Percentiles rank a stretch among this genome's conserved stretches.
Conservation (phyloP, 2,329 filamentous ascomycete species). For the Colletotrichum spinosum region DNA sequence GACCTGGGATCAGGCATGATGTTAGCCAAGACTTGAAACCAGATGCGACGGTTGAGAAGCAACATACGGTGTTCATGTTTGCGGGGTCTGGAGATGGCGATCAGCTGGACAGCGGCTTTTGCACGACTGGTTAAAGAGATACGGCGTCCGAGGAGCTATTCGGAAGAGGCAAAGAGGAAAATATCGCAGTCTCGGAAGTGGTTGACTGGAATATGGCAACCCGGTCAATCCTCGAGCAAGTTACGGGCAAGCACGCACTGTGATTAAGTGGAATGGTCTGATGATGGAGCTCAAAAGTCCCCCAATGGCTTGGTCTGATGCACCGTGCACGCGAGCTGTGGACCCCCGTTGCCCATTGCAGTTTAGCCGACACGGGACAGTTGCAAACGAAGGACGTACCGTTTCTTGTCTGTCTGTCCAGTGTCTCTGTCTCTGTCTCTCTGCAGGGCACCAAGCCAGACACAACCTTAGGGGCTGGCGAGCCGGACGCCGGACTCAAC, state of each 20-base stretch:
- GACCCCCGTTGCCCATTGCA: slow-evolving; percentile 13
- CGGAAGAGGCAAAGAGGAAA: slow-evolving; percentile 17
- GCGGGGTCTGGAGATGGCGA: slow-evolving; percentile 24
- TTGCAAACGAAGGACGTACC: slow-evolving; percentile 16
- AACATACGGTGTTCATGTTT: slow-evolving; percentile 68
- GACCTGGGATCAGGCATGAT: slow-evolving; percentile 54
- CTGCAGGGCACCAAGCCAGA: neutral
- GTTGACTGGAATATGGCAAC: slow-evolving; percentile 23
- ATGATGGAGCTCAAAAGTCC: slow-evolving; percentile 27
- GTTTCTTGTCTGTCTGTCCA: neutral
- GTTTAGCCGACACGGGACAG: slow-evolving; percentile 15
- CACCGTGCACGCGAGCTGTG: slow-evolving; percentile 29
- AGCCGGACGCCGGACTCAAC: slow-evolving; percentile 20
- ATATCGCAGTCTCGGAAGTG: slow-evolving; percentile 14
- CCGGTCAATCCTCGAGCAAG: slow-evolving; percentile 26
- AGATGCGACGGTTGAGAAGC: slow-evolving; percentile 30
- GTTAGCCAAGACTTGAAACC: slow-evolving; percentile 36
- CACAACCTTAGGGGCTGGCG: neutral
- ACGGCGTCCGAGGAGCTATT: neutral
- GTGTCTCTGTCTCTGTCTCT: neutral
- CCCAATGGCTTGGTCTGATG: slow-evolving; percentile 22
- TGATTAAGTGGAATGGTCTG: slow-evolving; percentile 37
- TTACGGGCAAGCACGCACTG: slow-evolving; percentile 23
- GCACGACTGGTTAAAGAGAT: slow-evolving; percentile 6
- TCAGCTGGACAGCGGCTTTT: neutral